Percentiles rank a stretch among this genome's conserved stretches.
These are phyloP conservation scores for Cornus florida DNA, from an alignment of 148 eudicot genomes.

Conservation along the genomic window DNA sequence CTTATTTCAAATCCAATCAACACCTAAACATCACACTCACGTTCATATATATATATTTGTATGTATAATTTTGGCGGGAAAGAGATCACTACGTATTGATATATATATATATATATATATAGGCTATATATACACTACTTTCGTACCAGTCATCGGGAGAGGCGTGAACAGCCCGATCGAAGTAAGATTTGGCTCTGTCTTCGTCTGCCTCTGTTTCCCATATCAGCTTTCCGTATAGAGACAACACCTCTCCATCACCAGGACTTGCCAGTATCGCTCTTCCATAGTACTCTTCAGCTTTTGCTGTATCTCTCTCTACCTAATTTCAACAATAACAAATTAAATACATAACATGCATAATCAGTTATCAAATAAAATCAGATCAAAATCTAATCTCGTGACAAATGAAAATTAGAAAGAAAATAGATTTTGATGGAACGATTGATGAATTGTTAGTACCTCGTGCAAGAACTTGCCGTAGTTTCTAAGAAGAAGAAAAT, in stretches of 20 bases:
- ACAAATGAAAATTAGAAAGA: too few species aligned
- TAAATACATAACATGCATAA: not conserved
- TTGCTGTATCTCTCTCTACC: constrained; percentile 61
- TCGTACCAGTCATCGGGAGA: constrained; percentile 71
- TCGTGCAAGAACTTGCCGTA: constrained; percentile 72
- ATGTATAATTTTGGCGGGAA: not conserved
- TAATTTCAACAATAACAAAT: constrained; percentile 5
- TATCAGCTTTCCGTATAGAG: constrained; percentile 60
- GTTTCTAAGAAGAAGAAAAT: constrained; percentile 64
- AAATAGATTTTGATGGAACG: not conserved
- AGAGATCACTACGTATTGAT: not conserved
- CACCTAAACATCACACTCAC: not conserved
- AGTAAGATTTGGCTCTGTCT: constrained; percentile 62
- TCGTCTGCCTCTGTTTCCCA: constrained; percentile 70
- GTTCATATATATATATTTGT: too few species aligned
- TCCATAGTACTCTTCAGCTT: constrained; percentile 78
- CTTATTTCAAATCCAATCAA: not conserved
- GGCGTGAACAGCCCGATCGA: constrained; percentile 60
- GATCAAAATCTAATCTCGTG: not conserved
- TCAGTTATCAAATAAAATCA: too few species aligned
- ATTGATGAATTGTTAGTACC: constrained; percentile 32
- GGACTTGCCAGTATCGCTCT: constrained; percentile 82
- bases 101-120: too few species aligned
- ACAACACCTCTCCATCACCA: constrained; percentile 68
- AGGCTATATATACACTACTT: too few species aligned